Evolutionary conservation across 345 rosid genomes (phyloP), one percentile per base, ranked within the genome.

Genomic region (Combretum micranthum): DNA sequence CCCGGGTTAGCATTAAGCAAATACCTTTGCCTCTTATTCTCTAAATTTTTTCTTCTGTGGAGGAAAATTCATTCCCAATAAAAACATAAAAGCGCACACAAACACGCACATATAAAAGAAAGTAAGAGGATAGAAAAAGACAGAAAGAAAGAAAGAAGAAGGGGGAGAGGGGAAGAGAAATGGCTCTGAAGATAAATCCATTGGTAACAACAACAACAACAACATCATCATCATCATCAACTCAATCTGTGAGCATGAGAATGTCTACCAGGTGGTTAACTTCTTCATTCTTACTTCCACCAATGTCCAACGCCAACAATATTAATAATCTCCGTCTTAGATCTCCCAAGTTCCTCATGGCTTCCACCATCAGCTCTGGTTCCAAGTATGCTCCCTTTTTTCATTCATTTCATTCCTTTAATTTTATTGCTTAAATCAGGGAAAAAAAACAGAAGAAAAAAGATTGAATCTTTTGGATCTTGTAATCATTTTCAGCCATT

Each of bases 171-270:
- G 46, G 42, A 55, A 44, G 4, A 62, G 42, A 18, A 18, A 79
- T 87, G 96, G 88, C 97, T 57, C 74, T 87, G 62, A 87, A 77
- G 79, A 73, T 87, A 53, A 83, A 78, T 55, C 74, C 89, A 49
- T 74, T 80, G 65, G 42, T 32, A 32, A 3, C 53, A n/a, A 63
- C 57, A n/a, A n/a, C n/a, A n/a, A n/a, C n/a, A n/a, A n/a, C n/a
- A n/a, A n/a, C n/a, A 32, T 32, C 39, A 7, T 32, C 39, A 32
- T 32, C 39, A 7, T 32, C 39, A 7, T 32, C 9, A 32, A 32
- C 39, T 11, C 39, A 32, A 32, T 32, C 39, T 32, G 9, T 32
- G 39, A 32, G n/a, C n/a, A n/a, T n/a, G n/a, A n/a, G 39, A 9
- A 32, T 32, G 10, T 32, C 39, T 4, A 32, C 39, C 39, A 32